A percentile compares a stretch with the other conserved stretches of the same genome.
Evolutionary conservation across 306 rosid species (phyloP).

Genomic region (Prinsepia uniflora): DNA sequence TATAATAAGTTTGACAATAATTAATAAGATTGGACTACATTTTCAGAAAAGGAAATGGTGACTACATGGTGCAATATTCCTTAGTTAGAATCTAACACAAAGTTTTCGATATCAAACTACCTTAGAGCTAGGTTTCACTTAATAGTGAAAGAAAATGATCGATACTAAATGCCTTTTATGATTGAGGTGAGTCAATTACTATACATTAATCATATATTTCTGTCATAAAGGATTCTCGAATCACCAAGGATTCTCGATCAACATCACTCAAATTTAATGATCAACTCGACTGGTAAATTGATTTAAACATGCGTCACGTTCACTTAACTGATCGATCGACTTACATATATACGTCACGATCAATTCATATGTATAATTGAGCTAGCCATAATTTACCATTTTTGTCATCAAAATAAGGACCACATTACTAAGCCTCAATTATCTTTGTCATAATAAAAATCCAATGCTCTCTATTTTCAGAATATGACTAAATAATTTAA

Average conservation of each 20-base stretch:
- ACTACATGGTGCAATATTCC: no score
- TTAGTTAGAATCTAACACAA: background rate
- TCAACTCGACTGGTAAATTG: background rate
- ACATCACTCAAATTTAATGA: slow-evolving; percentile 20
- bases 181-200: background rate
- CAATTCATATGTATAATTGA: slow-evolving; percentile 33
- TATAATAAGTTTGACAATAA: no score
- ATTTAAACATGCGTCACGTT: no score
- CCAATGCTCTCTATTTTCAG: background rate
- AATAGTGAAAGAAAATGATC: background rate
- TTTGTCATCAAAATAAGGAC: slow-evolving; percentile 35
- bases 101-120: background rate
- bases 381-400: slow-evolving; percentile 7
- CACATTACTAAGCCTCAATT: slow-evolving; percentile 29
- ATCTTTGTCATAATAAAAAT: slow-evolving; percentile 7
- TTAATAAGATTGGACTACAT: no score
- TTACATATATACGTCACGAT: slow-evolving; percentile 7
- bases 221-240: background rate
- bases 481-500: background rate
- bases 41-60: no score
- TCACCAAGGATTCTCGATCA: no score
- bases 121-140: background rate
- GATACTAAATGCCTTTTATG: background rate
- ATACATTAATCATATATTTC: background rate
- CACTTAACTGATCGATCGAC: no score